Evolutionary conservation across 2,329 filamentous ascomycete genomes (phyloP), one percentile per base, ranked within the genome.

Genomic region (Colletotrichum orbiculare): DNA sequence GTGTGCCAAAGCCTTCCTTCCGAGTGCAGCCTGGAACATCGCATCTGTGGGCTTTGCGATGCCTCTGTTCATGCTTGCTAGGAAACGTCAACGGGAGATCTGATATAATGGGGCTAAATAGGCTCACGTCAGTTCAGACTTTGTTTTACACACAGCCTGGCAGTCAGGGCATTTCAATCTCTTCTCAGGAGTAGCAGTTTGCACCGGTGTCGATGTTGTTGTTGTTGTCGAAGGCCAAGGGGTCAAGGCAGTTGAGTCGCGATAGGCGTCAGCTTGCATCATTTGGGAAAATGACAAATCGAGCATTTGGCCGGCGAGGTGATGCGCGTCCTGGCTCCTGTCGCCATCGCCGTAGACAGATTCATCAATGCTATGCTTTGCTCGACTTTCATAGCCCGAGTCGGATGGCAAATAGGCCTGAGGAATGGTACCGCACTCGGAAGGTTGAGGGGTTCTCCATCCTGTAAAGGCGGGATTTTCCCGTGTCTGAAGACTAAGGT

Each of bases 11-110:
- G 0, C 92, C 93, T 67, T 87, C 82, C 6, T 75, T 79, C 15
- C 88, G 83, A 8, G 72, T 69, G 74, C 93, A 96, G 5, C 79
- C 79, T 1, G 74, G 68, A 33, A 86, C 76, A 4, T 82, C 72
- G 72, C 94, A 97, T 63, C 78, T 83, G 73, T 85, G 87, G 0
- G 88, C 87, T 69, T 91, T 94, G 1, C 78, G 81, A 74, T 97
- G 93, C 53, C 89, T 88, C 17, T 89, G 82, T 49, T 82, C 77
- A 71, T 96, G 93, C 76, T 96, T 97, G 64, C 93, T 96, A 53
- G 9, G 2, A 47, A 67, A 60, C 57, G 67, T 75, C 35, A 73
- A 72, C 67, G 25, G 25, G 25, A 25, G 25, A 45, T 46, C 42
- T n/a, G n/a, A 43, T 17, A 46, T 10, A 38, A 33, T 11, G 55